Conservation (phyloP, 2,329 filamentous ascomycete species). For the Trichoderma sp. region DNA sequence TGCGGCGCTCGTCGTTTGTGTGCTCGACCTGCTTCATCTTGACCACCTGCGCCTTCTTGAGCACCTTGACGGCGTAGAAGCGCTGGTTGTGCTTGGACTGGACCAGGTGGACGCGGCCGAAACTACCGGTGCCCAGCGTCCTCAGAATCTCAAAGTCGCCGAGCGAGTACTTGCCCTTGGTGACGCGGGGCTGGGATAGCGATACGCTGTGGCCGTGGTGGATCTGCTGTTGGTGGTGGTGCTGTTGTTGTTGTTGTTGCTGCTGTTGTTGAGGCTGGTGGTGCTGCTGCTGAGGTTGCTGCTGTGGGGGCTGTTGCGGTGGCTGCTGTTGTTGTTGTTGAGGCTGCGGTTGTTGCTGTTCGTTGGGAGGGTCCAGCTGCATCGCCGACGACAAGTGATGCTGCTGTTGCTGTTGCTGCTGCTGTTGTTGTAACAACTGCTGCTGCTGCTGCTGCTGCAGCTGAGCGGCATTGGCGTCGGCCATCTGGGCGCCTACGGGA, state of each 20-base stretch:
- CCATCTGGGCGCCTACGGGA: conserved; percentile 29
- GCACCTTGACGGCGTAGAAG: conserved; percentile 96
- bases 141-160: conserved; percentile 86
- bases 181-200: conserved; percentile 61
- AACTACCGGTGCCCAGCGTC: conserved; percentile 94
- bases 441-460: conserved; percentile 43
- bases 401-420: conserved; percentile 35
- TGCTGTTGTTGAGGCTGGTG: conserved; percentile 32
- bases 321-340: not conserved
- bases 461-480: conserved; percentile 20
- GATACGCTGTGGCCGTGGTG: conserved; percentile 39
- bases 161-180: conserved; percentile 96
- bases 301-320: conserved; percentile 26
- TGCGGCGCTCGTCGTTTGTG: conserved; percentile 94
- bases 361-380: conserved; percentile 26
- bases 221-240: conserved; percentile 39
- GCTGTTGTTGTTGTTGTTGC: conserved; percentile 35
- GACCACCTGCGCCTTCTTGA: conserved; percentile 98
- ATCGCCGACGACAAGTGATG: conserved; percentile 38
- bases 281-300: conserved; percentile 37
- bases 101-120: conserved; percentile 92
- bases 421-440: conserved; percentile 35
- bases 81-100: conserved; percentile 98
- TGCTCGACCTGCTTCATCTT: conserved; percentile 99
- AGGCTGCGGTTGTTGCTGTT: conserved; percentile 32